Evolutionary conservation across 1,139 yeast genomes (phyloP).

Genomic region (Candida buenavistaensis): DNA sequence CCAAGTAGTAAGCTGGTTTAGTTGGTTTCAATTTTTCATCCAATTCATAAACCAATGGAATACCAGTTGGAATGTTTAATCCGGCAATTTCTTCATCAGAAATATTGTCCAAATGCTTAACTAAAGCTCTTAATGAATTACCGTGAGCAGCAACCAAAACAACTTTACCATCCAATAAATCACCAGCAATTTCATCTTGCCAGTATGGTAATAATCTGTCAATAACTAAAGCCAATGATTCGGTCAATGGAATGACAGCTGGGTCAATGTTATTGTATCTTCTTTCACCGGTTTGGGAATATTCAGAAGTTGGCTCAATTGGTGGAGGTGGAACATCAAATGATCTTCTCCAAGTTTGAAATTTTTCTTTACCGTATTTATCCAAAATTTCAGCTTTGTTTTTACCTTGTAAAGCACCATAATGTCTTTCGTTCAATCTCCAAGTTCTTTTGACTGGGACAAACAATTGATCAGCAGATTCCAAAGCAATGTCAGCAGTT

Average conservation of each 20-base stretch:
- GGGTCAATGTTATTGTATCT: slow-evolving; percentile 86
- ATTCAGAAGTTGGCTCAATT: slow-evolving; percentile 75
- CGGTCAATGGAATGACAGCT: slow-evolving; percentile 86
- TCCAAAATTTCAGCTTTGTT: slow-evolving; percentile 94
- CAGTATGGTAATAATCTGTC: slow-evolving; percentile 98
- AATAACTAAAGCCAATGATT: slow-evolving; percentile 91
- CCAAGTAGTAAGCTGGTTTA: slow-evolving; percentile 94
- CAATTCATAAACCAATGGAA: slow-evolving; percentile 96
- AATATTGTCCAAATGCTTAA: slow-evolving; percentile 92
- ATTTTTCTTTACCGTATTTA: slow-evolving; percentile 86
- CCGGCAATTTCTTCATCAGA: slow-evolving; percentile 92
- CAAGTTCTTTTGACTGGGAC: slow-evolving; percentile 93
- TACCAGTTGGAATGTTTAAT: slow-evolving; percentile 98
- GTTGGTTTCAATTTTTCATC: slow-evolving; percentile 85
- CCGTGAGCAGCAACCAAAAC: slow-evolving; percentile 97
- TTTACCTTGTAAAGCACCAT: slow-evolving; percentile 98
- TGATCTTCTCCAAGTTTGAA: slow-evolving; percentile 98
- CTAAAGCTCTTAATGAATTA: slow-evolving; percentile 95
- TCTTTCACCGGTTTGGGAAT: slow-evolving; percentile 80
- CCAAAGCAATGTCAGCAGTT: slow-evolving; percentile 95
- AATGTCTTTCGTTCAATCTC: slow-evolving; percentile 99
- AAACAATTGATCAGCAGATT: slow-evolving; percentile 84
- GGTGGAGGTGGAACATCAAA: slow-evolving; percentile 96
- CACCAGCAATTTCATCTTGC: slow-evolving; percentile 90
- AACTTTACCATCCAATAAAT: slow-evolving; percentile 82